These are phyloP conservation scores for Candida gorgasii DNA, from an alignment of 805 yeast species.

Conservation along the genomic window DNA sequence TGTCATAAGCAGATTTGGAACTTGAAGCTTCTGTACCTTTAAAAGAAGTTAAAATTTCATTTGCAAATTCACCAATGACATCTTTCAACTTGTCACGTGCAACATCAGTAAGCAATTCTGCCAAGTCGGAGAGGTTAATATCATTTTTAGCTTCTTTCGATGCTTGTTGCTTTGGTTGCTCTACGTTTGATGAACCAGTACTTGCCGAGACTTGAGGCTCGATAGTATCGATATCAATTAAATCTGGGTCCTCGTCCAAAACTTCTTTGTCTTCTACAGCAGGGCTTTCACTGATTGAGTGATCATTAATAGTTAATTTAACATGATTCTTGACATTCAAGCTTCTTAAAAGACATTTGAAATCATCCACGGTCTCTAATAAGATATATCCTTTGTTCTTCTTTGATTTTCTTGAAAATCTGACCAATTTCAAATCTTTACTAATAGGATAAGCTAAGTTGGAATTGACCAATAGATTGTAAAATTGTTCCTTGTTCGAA, in stretches of 20 bases:
- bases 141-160: background rate
- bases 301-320: slow-evolving; percentile 31
- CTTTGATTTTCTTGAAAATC: slow-evolving; percentile 46
- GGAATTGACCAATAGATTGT: slow-evolving; percentile 9
- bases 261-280: background rate
- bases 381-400: slow-evolving; percentile 41
- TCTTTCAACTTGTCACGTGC: slow-evolving; percentile 30
- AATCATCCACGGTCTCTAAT: slow-evolving; percentile 42
- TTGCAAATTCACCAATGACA: slow-evolving; percentile 19
- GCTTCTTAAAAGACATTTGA: slow-evolving; percentile 44
- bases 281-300: slow-evolving; percentile 7
- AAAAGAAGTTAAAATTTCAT: slow-evolving; percentile 9
- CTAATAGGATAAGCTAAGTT: slow-evolving; percentile 12
- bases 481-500: slow-evolving; percentile 16
- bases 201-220: background rate
- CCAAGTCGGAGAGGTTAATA: slow-evolving; percentile 24
- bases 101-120: slow-evolving; percentile 29
- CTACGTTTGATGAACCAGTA: background rate
- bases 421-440: slow-evolving; percentile 2
- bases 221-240: slow-evolving; percentile 1
- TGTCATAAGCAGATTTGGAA: background rate
- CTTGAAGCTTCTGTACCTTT: background rate
- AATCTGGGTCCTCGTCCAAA: background rate
- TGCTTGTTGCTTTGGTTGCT: background rate
- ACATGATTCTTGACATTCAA: slow-evolving; percentile 48